Evolutionary conservation across 164 flowering plant genomes (phyloP).

Genomic region (Dillenia turbinata): DNA sequence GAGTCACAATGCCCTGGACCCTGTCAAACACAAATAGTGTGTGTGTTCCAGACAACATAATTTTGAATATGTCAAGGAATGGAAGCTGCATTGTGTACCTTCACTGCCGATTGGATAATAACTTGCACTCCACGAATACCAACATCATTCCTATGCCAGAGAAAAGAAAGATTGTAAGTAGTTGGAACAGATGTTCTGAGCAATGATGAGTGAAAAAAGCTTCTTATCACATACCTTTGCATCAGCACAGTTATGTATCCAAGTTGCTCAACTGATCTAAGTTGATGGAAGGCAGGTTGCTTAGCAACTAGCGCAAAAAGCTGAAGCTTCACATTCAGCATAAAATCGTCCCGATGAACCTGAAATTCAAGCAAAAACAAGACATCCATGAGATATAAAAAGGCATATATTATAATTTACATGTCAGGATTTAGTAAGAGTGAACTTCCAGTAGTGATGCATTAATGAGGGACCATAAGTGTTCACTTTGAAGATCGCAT

Average conservation of each 20-base stretch:
- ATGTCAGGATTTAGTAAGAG: no score
- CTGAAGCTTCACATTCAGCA: constrained; percentile 81
- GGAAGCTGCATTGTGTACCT: constrained; percentile 38
- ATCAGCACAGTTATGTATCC: constrained; percentile 80
- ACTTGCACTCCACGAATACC: constrained; percentile 82
- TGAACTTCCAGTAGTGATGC: no score
- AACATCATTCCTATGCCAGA: constrained; percentile 54
- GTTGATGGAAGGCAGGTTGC: constrained; percentile 94
- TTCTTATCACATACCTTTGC: constrained; percentile 45
- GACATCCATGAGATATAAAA: neutral
- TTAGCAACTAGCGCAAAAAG: constrained; percentile 86
- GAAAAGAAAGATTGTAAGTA: no score
- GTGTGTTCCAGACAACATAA: constrained; percentile 4
- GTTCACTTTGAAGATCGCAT: no score
- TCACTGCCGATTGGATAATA: constrained; percentile 81
- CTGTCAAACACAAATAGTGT: constrained; percentile 31
- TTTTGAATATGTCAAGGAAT: neutral
- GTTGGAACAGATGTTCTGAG: neutral
- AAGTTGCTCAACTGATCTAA: constrained; percentile 96
- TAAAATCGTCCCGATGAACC: constrained; percentile 80
- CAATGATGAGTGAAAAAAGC: neutral
- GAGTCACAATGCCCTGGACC: constrained; percentile 70
- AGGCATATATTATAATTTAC: no score
- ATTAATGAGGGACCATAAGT: no score
- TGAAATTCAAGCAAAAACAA: constrained; percentile 18